Base-by-base conservation (phyloP, 208 protist genomes). In the Blechomonas ayalai region DNA sequence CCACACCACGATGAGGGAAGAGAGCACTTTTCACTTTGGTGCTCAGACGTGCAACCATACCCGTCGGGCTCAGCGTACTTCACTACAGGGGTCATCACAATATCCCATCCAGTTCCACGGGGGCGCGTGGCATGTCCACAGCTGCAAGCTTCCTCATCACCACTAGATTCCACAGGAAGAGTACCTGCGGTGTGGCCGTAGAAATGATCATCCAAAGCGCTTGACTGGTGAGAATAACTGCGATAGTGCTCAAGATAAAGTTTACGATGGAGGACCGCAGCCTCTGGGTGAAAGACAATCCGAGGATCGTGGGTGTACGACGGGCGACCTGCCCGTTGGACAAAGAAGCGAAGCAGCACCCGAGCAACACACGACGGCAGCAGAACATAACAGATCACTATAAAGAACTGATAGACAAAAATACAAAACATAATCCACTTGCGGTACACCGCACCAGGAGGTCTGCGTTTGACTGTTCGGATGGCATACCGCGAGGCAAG, bases 401-500 rank as follows among this genome's bases (percentile, higher is more conserved):
- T 23, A 16, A 65, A 33, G n/a, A 55, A 24, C 20, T 84, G 57
- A 20, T 53, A 77, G 15, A 59, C 2, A 8, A 66, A 20, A 29
- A 77, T 45, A 6, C 25, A 29, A 2, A 63, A 6, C 20, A 33
- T 5, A 26, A n/a, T 22, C 13, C 12, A 35, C 38, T 28, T 0
- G 18, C 28, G 7, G 47, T 4, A 15, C 26, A 23, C 18, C 43
- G 31, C 37, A 16, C 36, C 34, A 12, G 39, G 31, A 18, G 40
- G 40, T 28, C 13, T 52, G 20, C 24, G 19, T 35, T 33, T 51
- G 5, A 28, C 36, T 18, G 42, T 35, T n/a, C 67, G 55, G 9
- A 66, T 66, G 18, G 67, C 67, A 37, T 75, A 75, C 45, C 57
- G 67, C 29, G 52, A 70, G 16, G 67, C 67, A 16, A 75, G 44